phyloP scores from a whole-genome alignment of 257 asterid species.

The Dorcoceras hygrometricum region DNA sequence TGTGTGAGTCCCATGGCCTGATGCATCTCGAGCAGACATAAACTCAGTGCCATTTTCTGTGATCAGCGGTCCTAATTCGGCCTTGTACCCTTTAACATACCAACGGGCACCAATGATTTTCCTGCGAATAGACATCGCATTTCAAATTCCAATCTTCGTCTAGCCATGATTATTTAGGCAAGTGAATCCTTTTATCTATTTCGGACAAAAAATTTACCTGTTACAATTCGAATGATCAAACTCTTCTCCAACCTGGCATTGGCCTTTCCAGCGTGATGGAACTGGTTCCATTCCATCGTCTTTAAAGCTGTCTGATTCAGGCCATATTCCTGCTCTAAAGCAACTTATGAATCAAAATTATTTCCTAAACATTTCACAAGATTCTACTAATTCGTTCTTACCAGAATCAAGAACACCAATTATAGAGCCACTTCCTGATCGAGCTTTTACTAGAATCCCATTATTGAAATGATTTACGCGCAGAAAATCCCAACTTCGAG shows the following conservation, averaged over 20 bases:
- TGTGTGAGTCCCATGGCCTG: conserved; percentile 47
- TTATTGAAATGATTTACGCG: conserved; percentile 20
- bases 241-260: conserved; percentile 34
- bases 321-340: conserved; percentile 39
- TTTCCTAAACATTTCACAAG: background rate
- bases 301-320: conserved; percentile 40
- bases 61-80: conserved; percentile 30
- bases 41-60: conserved; percentile 27
- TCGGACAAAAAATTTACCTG: conserved; percentile 15
- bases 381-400: background rate
- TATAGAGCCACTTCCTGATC: conserved; percentile 26
- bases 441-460: conserved; percentile 30
- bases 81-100: conserved; percentile 36
- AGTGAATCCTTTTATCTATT: background rate
- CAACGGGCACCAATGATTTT: conserved; percentile 42
- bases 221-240: conserved; percentile 37
- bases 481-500: conserved; percentile 43
- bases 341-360: background rate
- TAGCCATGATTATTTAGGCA: background rate
- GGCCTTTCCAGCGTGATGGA: conserved; percentile 41
- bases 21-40: conserved; percentile 39
- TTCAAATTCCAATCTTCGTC: background rate
- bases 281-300: conserved; percentile 26
- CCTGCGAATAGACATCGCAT: conserved; percentile 20
- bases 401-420: conserved; percentile 39